Evolutionary conservation across 805 yeast genomes (phyloP), one percentile per base, ranked within the genome.

Genomic region (Kodamaea laetipori): DNA sequence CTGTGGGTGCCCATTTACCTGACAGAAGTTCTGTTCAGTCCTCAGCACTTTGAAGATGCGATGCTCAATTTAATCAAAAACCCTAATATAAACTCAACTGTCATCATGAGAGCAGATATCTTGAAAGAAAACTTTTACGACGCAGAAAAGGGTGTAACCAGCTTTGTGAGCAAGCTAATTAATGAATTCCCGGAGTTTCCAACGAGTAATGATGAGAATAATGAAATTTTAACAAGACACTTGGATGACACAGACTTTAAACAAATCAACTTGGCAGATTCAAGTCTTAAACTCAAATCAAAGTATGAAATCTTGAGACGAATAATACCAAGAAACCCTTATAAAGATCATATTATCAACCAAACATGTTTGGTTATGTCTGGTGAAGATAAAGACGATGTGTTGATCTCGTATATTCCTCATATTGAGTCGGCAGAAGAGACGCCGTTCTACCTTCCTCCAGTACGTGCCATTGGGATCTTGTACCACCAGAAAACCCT

Each of bases 41-140:
- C 70, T 10, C 62, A 60, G 4, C 87, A 89, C 63, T 89, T 82
- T 56, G 82, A 80, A 44, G 66, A 67, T 2, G 96, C 96, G 4
- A 84, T 89, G 90, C 63, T 77, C 34, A 86, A 88, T 61, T 72
- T 89, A 47, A 85, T 89, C 42, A 73, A 76, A 46, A 88, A 87
- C 50, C 97, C 97, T 12, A 86, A 90, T 59, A 86, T 89, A 64
- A 92, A 90, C 65, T 90, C 97, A 8, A 86, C 97, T 0, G 94
- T 89, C 26, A 85, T 90, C 25, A 69, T 92, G 64, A 70, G 98
- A 52, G 95, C 97, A 0, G 97, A 92, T 64, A 80, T 90, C 17
- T 59, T 86, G 36, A 69, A 71, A 34, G 84, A 81, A 51, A 67
- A 66, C 44, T 63, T 55, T 5, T 80, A 70, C 54, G 71, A 64